Evolutionary conservation across 1,284 basidiomycete genomes (phyloP), one percentile per base, ranked within the genome.

Genomic region (Malassezia sp.): DNA sequence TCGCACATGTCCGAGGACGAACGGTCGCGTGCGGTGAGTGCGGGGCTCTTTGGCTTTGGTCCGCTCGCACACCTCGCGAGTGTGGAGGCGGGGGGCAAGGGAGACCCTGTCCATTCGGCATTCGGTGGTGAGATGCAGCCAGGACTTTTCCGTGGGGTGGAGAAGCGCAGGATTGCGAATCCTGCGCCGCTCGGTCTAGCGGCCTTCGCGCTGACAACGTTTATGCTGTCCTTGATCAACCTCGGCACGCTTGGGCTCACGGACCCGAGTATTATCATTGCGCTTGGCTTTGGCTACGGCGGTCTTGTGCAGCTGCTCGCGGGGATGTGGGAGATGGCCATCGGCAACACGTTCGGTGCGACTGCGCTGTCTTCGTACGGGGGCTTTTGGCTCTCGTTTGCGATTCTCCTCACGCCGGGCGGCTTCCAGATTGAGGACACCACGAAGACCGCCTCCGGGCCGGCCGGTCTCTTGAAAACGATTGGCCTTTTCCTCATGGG

Each of bases 231-330:
- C 26, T 54, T 72, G 45, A 63, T 59, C 56, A 71, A 71, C 46
- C 44, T 63, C 45, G 52, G 56, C 27, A 63, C 61, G 0, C 54
- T 59, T n/a, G 61, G 63, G 9, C 57, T 69, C n/a, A 51, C 49
- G 5, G 54, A 44, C 3, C 56, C 60, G 31, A 56, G 62, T 26
- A 52, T 62, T 4, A 54, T 68, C 14, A 55, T 63, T 24, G 57
- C 57, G 35, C 41, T 66, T 20, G 67, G 60, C 3, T 44, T 69
- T 38, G 61, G 39, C 8, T 64, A 62, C 38, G 89, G 88, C 48
- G 90, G 90, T 52, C 77, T 90, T 18, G 79, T 78, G 7, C 90
- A 78, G 61, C 53, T 78, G 42, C 70, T 78, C 18, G 76, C 75
- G 2, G 76, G 77, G 37, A 74, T 77, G 63, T 75, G 76, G 72